A percentile compares a stretch with the other conserved stretches of the same genome.
phyloP scores from a whole-genome alignment of 768 basidiomycete genomes.

The Boletus sp. region DNA sequence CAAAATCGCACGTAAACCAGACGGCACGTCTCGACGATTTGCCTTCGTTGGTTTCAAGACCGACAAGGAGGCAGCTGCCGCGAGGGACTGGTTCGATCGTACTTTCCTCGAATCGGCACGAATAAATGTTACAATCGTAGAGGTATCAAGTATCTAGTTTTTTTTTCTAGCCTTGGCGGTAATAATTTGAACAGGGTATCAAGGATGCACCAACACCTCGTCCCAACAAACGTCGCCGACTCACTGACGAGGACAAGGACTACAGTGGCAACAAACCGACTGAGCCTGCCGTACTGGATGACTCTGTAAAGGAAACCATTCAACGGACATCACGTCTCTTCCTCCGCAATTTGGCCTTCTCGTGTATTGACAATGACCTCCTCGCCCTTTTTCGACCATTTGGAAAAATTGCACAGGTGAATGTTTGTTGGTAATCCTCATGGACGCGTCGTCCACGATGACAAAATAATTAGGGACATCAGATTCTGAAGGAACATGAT shows the following conservation, averaged over 20 bases:
- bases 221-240: conserved; percentile 66
- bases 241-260: conserved; percentile 53
- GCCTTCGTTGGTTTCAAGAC: conserved; percentile 92
- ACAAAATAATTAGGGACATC: conserved; percentile 47
- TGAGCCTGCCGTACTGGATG: conserved; percentile 18
- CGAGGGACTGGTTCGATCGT: conserved; percentile 79
- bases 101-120: conserved; percentile 80
- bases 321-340: conserved; percentile 78
- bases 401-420: conserved; percentile 77
- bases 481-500: conserved; percentile 39
- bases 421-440: conserved; percentile 16
- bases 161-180: conserved; percentile 1
- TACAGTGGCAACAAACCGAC: conserved; percentile 11
- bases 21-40: conserved; percentile 82
- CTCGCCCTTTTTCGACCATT: conserved; percentile 58
- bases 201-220: conserved; percentile 66
- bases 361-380: conserved; percentile 73
- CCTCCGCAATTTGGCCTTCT: conserved; percentile 91
- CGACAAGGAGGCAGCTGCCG: conserved; percentile 66
- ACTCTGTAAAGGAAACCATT: conserved; percentile 48
- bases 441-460: conserved; percentile 31
- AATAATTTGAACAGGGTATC: conserved; percentile 45
- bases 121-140: conserved; percentile 71
- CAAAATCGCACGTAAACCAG: conserved; percentile 70
- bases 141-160: conserved; percentile 42